Percentiles rank a stretch among this genome's conserved stretches.
Conservation (phyloP, 768 basidiomycete species). For the Mycena venus region DNA sequence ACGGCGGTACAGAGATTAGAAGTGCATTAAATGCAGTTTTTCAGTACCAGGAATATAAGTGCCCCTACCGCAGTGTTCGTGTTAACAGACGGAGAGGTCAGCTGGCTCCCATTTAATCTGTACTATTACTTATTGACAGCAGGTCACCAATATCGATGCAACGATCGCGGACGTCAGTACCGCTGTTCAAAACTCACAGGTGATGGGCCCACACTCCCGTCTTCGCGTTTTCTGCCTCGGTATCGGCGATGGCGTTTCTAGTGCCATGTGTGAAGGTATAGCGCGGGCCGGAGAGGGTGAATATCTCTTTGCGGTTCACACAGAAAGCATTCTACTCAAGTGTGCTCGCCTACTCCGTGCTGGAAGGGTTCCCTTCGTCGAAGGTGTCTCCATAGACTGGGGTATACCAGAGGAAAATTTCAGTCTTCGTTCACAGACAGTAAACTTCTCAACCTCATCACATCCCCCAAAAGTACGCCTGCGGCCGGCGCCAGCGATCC, state of each 20-base stretch:
- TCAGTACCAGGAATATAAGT: conserved; percentile 46
- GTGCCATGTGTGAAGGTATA: conserved; percentile 65
- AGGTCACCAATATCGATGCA: conserved; percentile 39
- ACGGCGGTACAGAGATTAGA: conserved; percentile 66
- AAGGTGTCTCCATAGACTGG: conserved; percentile 66
- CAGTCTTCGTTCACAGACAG: conserved; percentile 23
- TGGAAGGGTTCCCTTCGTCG: conserved; percentile 60
- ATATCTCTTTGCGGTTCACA: conserved; percentile 58
- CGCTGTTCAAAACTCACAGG: conserved; percentile 43
- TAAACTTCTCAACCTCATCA: conserved; percentile 32
- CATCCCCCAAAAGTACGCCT: conserved; percentile 38
- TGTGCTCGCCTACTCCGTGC: conserved; percentile 65
- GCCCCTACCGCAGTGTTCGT: conserved; percentile 66
- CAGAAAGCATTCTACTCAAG: conserved; percentile 63
- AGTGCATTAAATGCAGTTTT: conserved; percentile 54
- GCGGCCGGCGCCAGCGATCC: conserved; percentile 44
- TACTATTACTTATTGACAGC: not conserved
- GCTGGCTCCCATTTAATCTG: conserved; percentile 13
- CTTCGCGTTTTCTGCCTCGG: conserved; percentile 71
- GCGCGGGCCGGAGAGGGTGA: conserved; percentile 67
- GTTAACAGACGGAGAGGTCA: conserved; percentile 69
- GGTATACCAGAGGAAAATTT: conserved; percentile 46
- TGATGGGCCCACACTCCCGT: conserved; percentile 45
- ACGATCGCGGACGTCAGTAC: conserved; percentile 40
- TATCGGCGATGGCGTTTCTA: conserved; percentile 65